Evolutionary conservation across 139 green algal species (phyloP).

Genomic region (Micractinium conductrix): DNA sequence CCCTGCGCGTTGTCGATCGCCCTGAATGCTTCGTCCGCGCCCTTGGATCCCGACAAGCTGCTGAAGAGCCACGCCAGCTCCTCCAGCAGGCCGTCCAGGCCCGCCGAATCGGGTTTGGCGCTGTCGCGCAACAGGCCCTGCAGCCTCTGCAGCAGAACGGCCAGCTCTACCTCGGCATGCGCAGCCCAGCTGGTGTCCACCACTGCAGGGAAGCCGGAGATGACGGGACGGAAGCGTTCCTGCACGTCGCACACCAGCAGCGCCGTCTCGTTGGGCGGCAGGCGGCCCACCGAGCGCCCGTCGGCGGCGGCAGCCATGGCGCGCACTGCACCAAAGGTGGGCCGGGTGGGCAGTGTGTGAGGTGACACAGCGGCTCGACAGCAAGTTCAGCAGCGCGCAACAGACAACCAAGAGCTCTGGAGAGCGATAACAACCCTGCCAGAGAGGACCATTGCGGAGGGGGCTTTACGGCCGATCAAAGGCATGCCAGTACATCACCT

Average conservation of each 20-base stretch:
- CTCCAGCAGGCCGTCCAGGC: neutral
- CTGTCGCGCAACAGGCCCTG: neutral
- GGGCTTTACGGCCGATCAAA: neutral
- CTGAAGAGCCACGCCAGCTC: neutral
- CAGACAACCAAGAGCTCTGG: neutral
- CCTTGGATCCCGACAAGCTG: neutral
- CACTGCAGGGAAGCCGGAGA: constrained; percentile 66
- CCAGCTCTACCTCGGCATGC: neutral
- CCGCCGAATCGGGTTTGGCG: neutral
- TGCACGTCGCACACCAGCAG: constrained; percentile 84
- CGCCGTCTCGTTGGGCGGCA: constrained; percentile 52
- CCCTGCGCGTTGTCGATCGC: constrained; percentile 14
- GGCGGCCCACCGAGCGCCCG: constrained; percentile 40
- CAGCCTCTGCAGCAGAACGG: neutral
- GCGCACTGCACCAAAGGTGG: neutral
- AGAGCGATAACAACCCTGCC: neutral
- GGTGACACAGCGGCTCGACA: too few species aligned
- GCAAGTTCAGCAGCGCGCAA: neutral
- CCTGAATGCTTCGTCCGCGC: neutral
- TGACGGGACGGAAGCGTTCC: constrained; percentile 77
- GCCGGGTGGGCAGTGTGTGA: too few species aligned
- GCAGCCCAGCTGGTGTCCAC: constrained; percentile 64
- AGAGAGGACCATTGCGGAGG: neutral
- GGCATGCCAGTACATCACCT: too few species aligned
- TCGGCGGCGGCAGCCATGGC: constrained; percentile 39